Base-by-base conservation (phyloP, 495 filamentous ascomycete species). In the Articulospora tetracladia region DNA sequence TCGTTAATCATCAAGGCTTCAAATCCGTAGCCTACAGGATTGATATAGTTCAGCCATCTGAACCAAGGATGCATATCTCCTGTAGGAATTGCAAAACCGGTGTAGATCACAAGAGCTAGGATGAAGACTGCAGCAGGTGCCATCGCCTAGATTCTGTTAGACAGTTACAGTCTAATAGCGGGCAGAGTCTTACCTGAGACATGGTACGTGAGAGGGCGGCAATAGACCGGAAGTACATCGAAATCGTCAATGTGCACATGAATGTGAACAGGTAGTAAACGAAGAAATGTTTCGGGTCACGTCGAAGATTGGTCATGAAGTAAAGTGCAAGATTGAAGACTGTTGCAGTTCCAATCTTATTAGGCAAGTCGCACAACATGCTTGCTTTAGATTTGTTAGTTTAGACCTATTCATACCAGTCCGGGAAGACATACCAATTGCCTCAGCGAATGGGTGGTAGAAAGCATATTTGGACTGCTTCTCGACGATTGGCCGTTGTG, bases 1-100 rank as follows among this genome's bases (percentile, higher is more conserved):
- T 97, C 92, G 67, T 97, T 97, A 64, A 95, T 84, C 85, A 97
- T 90, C 12, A 97, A 73, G 1, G 86, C 77, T 72, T 97, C 92
- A 67, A 96, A 97, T 1, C 88, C 84, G 63, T 96, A 97, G 0
- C 83, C 85, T 41, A 97, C 83, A 4, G 92, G 92, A 62, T 96
- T 86, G 13, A 97, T 70, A 61, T 91, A 97, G 63, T 91, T 90
- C 34, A 97, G 76, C 93, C 93, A 96, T 28, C 89, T 80, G 64
- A 89, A 90, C 88, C 92, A 97, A 1, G 75, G 78, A 13, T 86
- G 83, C 91, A 96, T 96, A 30, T 64, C 19, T 25, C 49, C 19
- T 1, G 54, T 81, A 0, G 92, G 93, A 61, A 98, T 90, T 1
- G 85, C 86, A 70, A 96, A 97, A 10, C 93, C 93, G 54, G 92